Evolutionary conservation across 148 eudicot genomes (phyloP), one percentile per base, ranked within the genome.

Genomic region (Camellia granthamiana): DNA sequence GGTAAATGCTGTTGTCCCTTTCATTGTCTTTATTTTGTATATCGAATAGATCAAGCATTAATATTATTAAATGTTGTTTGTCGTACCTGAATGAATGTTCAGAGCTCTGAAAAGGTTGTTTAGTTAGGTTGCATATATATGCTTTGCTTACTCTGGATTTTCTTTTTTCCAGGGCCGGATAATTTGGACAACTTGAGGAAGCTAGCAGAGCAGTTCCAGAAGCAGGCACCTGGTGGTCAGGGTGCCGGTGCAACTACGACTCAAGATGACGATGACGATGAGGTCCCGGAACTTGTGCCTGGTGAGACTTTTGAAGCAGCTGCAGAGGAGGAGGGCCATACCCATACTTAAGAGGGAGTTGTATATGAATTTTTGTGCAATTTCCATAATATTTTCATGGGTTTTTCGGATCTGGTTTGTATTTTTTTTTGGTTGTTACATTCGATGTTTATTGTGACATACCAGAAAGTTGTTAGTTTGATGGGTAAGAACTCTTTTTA

Each of bases 261-360:
- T 41, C 73, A 81, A 42, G 92, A 89, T 38, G 95, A 94, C 0
- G 95, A 93, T 55, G 98, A 94, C 41, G 98, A 94, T 54, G 97
- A 91, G 54, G 98, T 95, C 38, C 98, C 98, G 6, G 97, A 95
- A 16, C 98, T 95, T 80, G 95, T 95, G 51, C 80, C 89, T 46
- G 95, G 97, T n/a, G 91, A 95, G 88, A 95, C 97, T 58, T 95
- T 95, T 56, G 98, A 95, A 89, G 94, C 91, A 75, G 88, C 94
- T 30, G 97, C 98, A 16, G 98, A 88, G 89, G 98, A 95, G 84
- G 87, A 81, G 38, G 38, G 69, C 54, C 82, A 38, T 44, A 56
- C 60, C 8, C 87, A 80, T 44, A 76, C 86, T 76, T 77, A 88
- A 75, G 88, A 84, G 80, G 71, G 55, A 67, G 64, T 65, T 85